Evolutionary conservation across 345 rosid species (phyloP).

Genomic region (Aquilaria malaccensis): DNA sequence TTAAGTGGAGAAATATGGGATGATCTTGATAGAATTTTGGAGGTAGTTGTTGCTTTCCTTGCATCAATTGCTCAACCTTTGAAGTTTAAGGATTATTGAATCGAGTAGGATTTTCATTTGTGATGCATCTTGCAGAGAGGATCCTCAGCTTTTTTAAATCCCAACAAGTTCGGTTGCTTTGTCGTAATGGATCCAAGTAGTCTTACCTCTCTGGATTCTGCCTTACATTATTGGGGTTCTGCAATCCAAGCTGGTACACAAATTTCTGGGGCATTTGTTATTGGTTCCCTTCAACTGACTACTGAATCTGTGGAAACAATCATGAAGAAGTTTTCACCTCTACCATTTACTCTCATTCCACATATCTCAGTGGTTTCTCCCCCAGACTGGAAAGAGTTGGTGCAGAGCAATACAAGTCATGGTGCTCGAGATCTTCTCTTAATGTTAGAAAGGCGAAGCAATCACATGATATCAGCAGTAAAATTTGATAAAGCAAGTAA

Average conservation of each 20-base stretch:
- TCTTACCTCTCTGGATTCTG: conserved; percentile 50
- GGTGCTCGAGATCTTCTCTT: conserved; percentile 49
- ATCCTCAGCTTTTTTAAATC: conserved; percentile 43
- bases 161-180: conserved; percentile 43
- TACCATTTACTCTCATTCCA: conserved; percentile 58
- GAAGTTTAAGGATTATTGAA: background rate
- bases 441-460: conserved; percentile 15
- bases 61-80: background rate
- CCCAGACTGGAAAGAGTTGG: conserved; percentile 52
- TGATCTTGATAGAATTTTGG: conserved; percentile 49
- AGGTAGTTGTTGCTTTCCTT: conserved; percentile 36
- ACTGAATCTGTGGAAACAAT: conserved; percentile 22
- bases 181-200: conserved; percentile 67
- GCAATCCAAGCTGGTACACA: conserved; percentile 71
- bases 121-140: conserved; percentile 42
- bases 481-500: conserved; percentile 50
- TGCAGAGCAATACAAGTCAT: conserved; percentile 28
- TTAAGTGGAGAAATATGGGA: conserved; percentile 72
- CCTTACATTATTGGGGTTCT: conserved; percentile 79
- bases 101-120: conserved; percentile 9
- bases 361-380: conserved; percentile 25
- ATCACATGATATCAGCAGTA: conserved; percentile 33
- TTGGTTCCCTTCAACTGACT: conserved; percentile 23
- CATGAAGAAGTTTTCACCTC: conserved; percentile 44
- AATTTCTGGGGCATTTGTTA: conserved; percentile 60